A percentile compares a stretch with the other conserved stretches of the same genome.
Evolutionary conservation across 1,284 basidiomycete species (phyloP).

Genomic region (Marasmius tenuissimus): DNA sequence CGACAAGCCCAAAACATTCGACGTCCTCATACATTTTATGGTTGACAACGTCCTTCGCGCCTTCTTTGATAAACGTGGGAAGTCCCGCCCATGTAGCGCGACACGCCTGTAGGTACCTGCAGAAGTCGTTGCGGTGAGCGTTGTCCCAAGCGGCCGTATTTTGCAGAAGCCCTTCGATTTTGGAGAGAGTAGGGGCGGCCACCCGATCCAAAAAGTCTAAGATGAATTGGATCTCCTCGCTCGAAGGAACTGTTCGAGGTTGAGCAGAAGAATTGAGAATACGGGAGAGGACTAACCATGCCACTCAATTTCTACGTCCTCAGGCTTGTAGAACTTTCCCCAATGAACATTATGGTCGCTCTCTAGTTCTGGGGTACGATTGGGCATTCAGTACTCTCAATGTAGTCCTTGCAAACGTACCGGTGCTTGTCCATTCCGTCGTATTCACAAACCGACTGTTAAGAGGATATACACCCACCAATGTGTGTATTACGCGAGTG

Average conservation of each 20-base stretch:
- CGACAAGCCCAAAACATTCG: constrained; percentile 66
- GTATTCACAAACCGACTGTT: constrained; percentile 86
- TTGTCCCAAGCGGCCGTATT: constrained; percentile 65
- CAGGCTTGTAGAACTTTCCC: constrained; percentile 81
- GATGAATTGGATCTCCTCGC: constrained; percentile 79
- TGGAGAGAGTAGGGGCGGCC: constrained; percentile 64
- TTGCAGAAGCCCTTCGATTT: constrained; percentile 66
- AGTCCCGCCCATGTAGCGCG: constrained; percentile 75
- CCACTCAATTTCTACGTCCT: constrained; percentile 88
- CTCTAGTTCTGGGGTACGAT: constrained; percentile 58
- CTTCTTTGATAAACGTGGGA: constrained; percentile 64
- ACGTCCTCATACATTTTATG: constrained; percentile 59
- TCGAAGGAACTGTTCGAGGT: constrained; percentile 55
- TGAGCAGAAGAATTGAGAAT: background rate
- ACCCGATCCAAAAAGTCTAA: constrained; percentile 78
- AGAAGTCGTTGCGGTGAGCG: constrained; percentile 90
- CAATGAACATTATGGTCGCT: constrained; percentile 75
- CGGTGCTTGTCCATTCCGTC: constrained; percentile 77
- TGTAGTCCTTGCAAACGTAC: constrained; percentile 38
- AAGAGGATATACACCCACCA: constrained; percentile 78
- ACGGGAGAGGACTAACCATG: constrained; percentile 53
- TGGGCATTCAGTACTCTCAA: constrained; percentile 5
- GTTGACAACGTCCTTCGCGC: constrained; percentile 53
- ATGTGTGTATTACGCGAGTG: constrained; percentile 74
- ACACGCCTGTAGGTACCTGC: constrained; percentile 71